Evolutionary conservation across 208 protist species (phyloP), one percentile per base, ranked within the genome.

Genomic region (Wallacemonas rigidus): DNA sequence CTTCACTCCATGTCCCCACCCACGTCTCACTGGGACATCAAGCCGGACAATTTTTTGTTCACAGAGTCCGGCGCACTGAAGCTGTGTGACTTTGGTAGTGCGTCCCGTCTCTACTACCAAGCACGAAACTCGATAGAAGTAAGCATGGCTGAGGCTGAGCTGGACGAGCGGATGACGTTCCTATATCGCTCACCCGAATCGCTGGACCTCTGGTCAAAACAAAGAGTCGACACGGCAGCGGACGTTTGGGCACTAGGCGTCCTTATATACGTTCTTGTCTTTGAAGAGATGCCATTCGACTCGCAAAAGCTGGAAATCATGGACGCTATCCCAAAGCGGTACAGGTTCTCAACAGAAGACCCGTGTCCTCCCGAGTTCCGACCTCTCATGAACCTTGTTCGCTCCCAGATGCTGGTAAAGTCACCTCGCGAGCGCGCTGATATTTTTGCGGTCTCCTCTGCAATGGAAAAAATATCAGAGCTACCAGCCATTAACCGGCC

Each of bases 231-330:
- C 50, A 89, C 90, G 7, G 98, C 98, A 51, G 82, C 78, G 9
- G 98, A 99, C 62, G 80, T 99, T 17, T 99, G 97, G 98, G 85
- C 94, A 44, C 72, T 98, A 2, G 97, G 98, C 1, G 97, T 98
- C 50, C 61, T 98, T n/a, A 82, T 98, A 2, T 99, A 97, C 71
- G 83, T 93, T n/a, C 71, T 98, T 35, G 82, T 94, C 0, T 98
- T 92, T 71, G 86, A 92, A 43, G 85, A 91, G 39, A 87, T 94
- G 77, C 97, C 97, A 2, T 99, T 99, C 71, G 85, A 88, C 11
- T 92, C 93, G n/a, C 81, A 83, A 40, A 39, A 76, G 40, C 67
- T 90, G 70, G 87, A 92, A 39, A 84, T 94, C 56, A 82, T 94
- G 55, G 76, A 85, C 45, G 89, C 72, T 8, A 77, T 81, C 2